Base-by-base conservation (phyloP, 441 rosid genomes). In the Populus hybrid region DNA sequence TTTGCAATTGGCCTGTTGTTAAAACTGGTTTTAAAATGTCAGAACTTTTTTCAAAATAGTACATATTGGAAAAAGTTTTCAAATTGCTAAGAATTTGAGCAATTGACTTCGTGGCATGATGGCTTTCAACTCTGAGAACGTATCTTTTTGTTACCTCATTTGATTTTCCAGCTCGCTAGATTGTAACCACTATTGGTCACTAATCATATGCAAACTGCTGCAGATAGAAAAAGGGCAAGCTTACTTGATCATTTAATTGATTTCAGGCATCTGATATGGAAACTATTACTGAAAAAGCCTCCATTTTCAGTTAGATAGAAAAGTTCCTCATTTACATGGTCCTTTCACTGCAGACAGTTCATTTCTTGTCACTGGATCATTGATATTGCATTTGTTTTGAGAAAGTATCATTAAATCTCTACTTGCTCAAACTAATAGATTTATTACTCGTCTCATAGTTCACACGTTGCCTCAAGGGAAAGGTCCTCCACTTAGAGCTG, bases 401-500 rank as follows among this genome's bases (percentile, higher is more conserved):
- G 68, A 77, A 66, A 16, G 70, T 73, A 36, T 69, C 14, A 68
- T 50, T 53, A 9, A 1, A 18, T 7, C 30, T 68, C 75, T 79
- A 72, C 68, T 30, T 68, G 79, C 75, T 74, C 74, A 75, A 72
- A 66, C 70, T 80, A 71, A 80, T 69, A 16, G 10, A 53, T 23
- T 78, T 77, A 78, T 53, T 24, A 10, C 57, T 79, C 76, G 46
- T 79, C 66, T 72, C 40, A 35, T 82, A 91, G 95, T 87, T 84
- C 86, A 75, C 68, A 74, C 28, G 72, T 81, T 86, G 84, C 89
- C 86, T 77, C 78, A 79, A 79, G 84, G 78, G 83, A 82, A 83
- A 81, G 82, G 77, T 74, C 87, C 90, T 65, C 79, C 59, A 4
- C 87, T 83, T 75, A 84, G 71, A 73, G 93, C 89, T 71, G 85